A percentile compares a stretch with the other conserved stretches of the same genome.
Conservation (phyloP, 495 filamentous ascomycete species). For the Neurospora sp. region DNA sequence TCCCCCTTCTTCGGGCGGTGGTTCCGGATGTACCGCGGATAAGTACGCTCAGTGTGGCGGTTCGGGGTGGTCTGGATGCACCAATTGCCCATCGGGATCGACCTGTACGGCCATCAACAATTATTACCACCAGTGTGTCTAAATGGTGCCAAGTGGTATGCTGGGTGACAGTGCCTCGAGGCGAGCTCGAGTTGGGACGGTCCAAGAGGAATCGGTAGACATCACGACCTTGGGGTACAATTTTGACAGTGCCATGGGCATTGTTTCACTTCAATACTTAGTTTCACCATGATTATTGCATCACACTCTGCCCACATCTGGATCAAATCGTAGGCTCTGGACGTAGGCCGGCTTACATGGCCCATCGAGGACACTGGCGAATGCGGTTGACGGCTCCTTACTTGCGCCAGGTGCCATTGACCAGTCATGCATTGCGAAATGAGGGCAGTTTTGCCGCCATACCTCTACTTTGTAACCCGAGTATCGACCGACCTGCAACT, state of each 20-base stretch:
- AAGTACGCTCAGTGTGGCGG: slow-evolving; percentile 34
- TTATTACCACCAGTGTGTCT: slow-evolving; percentile 21
- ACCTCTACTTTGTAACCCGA: not conserved
- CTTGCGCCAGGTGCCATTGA: no score
- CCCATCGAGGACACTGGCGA: not conserved
- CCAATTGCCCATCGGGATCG: slow-evolving; percentile 16
- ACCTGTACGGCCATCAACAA: slow-evolving; percentile 17
- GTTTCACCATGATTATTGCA: not conserved
- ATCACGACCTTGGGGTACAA: not conserved
- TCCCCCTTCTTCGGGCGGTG: not conserved
- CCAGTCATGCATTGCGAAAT: not conserved
- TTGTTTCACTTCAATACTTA: not conserved
- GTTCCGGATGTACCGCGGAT: slow-evolving; percentile 12
- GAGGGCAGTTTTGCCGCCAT: not conserved
- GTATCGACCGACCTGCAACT: not conserved
- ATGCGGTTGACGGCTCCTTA: not conserved
- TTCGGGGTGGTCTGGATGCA: slow-evolving; percentile 21
- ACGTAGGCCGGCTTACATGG: not conserved
- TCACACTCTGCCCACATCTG: not conserved
- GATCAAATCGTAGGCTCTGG: not conserved
- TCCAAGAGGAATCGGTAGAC: not conserved
- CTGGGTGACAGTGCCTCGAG: not conserved
- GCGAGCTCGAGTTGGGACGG: not conserved
- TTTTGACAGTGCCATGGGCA: not conserved
- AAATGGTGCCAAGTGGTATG: not conserved